Evolutionary conservation across 495 filamentous ascomycete species (phyloP), one percentile per base, ranked within the genome.

Genomic region (Clohesyomyces aquaticus): DNA sequence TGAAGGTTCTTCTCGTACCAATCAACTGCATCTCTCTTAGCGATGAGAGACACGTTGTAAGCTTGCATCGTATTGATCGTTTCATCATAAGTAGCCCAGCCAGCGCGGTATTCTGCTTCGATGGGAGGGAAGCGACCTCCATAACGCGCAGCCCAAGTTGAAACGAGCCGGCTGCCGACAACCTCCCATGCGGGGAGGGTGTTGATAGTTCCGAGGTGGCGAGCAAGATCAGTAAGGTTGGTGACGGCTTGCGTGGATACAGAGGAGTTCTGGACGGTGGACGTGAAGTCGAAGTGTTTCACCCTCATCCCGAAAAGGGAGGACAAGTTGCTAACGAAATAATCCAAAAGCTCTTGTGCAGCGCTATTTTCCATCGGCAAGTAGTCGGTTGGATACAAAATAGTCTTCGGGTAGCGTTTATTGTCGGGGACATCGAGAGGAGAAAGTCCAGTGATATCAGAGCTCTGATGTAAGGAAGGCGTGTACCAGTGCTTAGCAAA

Each of bases 401-500:
- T 65, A 1, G 71, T 72, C 65, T 73, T 75, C 27, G 76, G 73
- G 45, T 73, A 77, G 1, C 25, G 58, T 22, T 71, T 54, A 9
- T 72, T 68, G 52, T 77, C 73, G 16, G 74, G 72, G 10, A 73
- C 72, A 3, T 48, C 48, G 21, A 77, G 69, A 1, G 73, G 63
- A 3, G 66, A 66, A 27, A 77, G 65, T 0, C 75, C 76, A 14
- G 76, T 77, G 55, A 74, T 71, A 6, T 64, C 57, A 10, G 68
- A 14, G 26, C 67, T 52, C 61, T 77, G 74, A 41, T 67, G 56
- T 18, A 77, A 65, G n/a, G 55, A 56, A 0, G 74, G 75, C 10
- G 69, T 47, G 53, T 77, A 77, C 75, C 75, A 77, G 19, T 67
- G 61, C 56, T 76, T 76, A 0, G 74, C 64, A 46, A 77, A 77